Evolutionary conservation across 2,329 filamentous ascomycete species (phyloP).

Genomic region (Cladosporium sp.): DNA sequence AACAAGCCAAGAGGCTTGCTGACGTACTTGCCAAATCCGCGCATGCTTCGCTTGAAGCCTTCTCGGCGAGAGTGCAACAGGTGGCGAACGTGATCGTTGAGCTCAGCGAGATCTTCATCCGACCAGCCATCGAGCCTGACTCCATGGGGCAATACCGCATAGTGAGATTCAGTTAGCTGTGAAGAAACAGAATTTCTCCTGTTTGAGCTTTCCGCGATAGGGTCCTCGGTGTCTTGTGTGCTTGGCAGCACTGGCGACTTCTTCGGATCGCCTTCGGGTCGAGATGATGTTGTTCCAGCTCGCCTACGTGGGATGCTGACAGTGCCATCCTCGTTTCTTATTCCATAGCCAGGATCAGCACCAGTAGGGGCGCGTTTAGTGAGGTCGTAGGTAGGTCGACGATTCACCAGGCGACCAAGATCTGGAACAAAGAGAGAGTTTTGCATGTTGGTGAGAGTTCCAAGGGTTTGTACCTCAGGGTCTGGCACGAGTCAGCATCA

Average conservation of each 20-base stretch:
- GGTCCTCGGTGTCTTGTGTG: constrained; percentile 2
- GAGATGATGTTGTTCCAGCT: constrained; percentile 16
- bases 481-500: constrained; percentile 54
- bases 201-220: not conserved
- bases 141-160: constrained; percentile 77
- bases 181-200: constrained; percentile 62
- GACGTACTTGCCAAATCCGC: constrained; percentile 79
- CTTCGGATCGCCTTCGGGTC: not conserved
- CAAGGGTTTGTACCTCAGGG: constrained; percentile 79
- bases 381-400: constrained; percentile 76
- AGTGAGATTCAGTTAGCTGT: constrained; percentile 68
- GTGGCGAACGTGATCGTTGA: constrained; percentile 85
- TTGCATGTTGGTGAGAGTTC: constrained; percentile 84
- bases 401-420: constrained; percentile 73
- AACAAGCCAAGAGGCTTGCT: constrained; percentile 74
- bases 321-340: constrained; percentile 5
- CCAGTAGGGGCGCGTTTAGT: constrained; percentile 51
- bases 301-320: constrained; percentile 10
- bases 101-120: constrained; percentile 69
- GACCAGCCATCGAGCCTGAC: constrained; percentile 73
- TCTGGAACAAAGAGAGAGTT: constrained; percentile 87
- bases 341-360: constrained; percentile 32
- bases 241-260: not conserved
- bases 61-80: constrained; percentile 81
- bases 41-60: constrained; percentile 76